Evolutionary conservation across 2,329 filamentous ascomycete species (phyloP).

Genomic region (Clarireedia paspali): DNA sequence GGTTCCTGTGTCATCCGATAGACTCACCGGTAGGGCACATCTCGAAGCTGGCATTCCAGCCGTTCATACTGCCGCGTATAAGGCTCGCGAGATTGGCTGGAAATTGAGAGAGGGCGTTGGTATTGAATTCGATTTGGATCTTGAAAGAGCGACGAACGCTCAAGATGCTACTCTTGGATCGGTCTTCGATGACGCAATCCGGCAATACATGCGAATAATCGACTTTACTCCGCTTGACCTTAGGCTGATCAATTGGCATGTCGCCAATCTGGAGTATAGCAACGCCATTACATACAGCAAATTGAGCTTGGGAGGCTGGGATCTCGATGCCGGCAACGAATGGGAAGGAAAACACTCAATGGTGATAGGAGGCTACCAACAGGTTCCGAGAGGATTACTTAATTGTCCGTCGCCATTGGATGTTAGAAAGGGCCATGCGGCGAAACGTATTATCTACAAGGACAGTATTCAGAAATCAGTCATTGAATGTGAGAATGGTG

Average conservation of each 20-base stretch:
- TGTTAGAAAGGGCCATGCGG: slow-evolving; percentile 64
- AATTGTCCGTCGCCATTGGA: slow-evolving; percentile 70
- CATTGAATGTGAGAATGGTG: slow-evolving; percentile 72
- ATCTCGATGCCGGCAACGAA: slow-evolving; percentile 95
- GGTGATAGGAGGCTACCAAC: slow-evolving; percentile 87
- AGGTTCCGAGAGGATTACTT: slow-evolving; percentile 80
- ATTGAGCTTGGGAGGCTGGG: slow-evolving; percentile 86
- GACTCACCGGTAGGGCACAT: slow-evolving; percentile 65
- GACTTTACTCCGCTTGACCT: slow-evolving; percentile 81
- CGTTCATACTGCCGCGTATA: slow-evolving; percentile 65
- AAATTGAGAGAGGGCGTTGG: slow-evolving; percentile 55
- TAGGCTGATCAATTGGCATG: slow-evolving; percentile 92
- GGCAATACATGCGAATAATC: slow-evolving; percentile 76
- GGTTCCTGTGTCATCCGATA: slow-evolving; percentile 57
- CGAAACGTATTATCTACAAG: slow-evolving; percentile 60
- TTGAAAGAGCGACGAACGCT: slow-evolving; percentile 55
- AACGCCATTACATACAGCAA: slow-evolving; percentile 85
- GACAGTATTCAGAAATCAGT: slow-evolving; percentile 43
- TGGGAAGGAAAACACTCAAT: slow-evolving; percentile 94
- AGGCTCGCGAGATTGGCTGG: slow-evolving; percentile 80
- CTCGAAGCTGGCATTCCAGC: slow-evolving; percentile 62
- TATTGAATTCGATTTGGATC: slow-evolving; percentile 60
- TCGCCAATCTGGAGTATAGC: slow-evolving; percentile 95
- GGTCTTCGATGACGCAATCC: slow-evolving; percentile 87
- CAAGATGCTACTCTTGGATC: slow-evolving; percentile 70